A percentile compares a stretch with the other conserved stretches of the same genome.
Conservation (phyloP, 2,329 filamentous ascomycete species). For the Phialophora chinensis region DNA sequence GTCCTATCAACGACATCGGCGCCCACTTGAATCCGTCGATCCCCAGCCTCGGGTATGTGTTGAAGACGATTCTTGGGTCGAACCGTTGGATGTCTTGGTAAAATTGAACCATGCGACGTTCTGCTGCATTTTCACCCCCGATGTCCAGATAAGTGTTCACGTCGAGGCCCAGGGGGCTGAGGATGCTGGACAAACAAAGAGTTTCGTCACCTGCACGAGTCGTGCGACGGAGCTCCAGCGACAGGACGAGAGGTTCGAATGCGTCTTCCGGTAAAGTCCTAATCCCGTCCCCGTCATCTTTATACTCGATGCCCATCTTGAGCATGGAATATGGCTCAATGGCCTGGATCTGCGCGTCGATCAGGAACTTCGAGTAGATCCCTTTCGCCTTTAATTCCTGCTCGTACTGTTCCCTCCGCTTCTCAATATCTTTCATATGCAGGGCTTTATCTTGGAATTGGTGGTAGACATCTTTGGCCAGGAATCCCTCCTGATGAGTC, state of each 20-base stretch:
- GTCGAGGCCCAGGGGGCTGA: not conserved
- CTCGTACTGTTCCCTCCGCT: not conserved
- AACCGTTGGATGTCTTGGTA: slow-evolving; percentile 2
- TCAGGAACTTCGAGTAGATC: slow-evolving; percentile 1
- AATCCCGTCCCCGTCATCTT: not conserved
- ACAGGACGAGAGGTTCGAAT: not conserved
- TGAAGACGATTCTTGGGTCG: not conserved
- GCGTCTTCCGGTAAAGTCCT: not conserved
- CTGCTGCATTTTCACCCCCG: not conserved
- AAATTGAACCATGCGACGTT: slow-evolving; percentile 8
- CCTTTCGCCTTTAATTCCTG: not conserved
- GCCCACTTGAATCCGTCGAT: slow-evolving; percentile 11
- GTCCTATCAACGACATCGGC: slow-evolving; percentile 1
- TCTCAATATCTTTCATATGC: not conserved
- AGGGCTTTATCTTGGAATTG: slow-evolving; percentile 1
- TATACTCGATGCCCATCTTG: slow-evolving; percentile 2
- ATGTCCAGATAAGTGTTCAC: slow-evolving; percentile 9
- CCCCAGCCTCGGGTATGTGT: not conserved
- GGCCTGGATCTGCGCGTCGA: slow-evolving; percentile 3
- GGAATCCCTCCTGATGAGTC: slow-evolving; percentile 50
- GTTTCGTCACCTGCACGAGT: slow-evolving; percentile 5
- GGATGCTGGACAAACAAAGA: not conserved
- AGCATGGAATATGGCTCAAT: slow-evolving; percentile 4
- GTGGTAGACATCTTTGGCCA: slow-evolving; percentile 7
- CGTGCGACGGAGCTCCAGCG: slow-evolving; percentile 3